Base-by-base conservation (phyloP, 805 yeast genomes). In the Candida schatavii region DNA sequence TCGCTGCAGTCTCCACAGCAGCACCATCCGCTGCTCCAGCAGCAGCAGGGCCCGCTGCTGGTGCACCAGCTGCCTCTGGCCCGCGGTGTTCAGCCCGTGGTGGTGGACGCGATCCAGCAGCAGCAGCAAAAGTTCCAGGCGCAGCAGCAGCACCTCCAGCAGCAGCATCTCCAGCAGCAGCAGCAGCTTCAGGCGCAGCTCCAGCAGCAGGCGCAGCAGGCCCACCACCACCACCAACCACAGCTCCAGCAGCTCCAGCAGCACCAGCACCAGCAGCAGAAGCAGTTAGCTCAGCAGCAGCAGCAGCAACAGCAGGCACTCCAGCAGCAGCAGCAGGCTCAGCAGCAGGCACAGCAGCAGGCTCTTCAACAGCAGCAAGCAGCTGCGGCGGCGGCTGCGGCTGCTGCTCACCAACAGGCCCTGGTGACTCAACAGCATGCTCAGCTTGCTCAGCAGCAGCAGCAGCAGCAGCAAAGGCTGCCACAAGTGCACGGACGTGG, bases 101-200 rank as follows among this genome's bases (percentile, higher is more conserved):
- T 23, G 3, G 39, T 31, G 25, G 40, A 20, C 9, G 46, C 18
- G 17, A 9, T 29, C 31, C 57, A 51, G 36, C 39, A 44, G 18
- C 40, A 47, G 31, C 52, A 51, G 27, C 49, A 52, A 21, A 41
- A 40, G 19, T 30, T 44, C 4, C 50, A 47, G 23, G 50, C 43
- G 31, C 56, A 46, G 41, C 45, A 42, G 18, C 47, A 25, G 25
- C 38, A 38, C 15, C 40, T 29, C 25, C 40, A 36, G n/a, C 44
- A 41, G 15, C 40, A 40, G 25, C 40, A 36, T 13, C 29, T 30
- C 9, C 40, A 35, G 21, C 43, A 22, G 13, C 48, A 47, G 25
- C 37, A 23, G 3, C 35, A 17, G 11, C 40, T 28, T 26, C 42
- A 33, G 38, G 29, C 17, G 11, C 26, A 39, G 23, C 37, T 33